Evolutionary conservation across 768 basidiomycete species (phyloP).

Genomic region (Boletus coccyginus): DNA sequence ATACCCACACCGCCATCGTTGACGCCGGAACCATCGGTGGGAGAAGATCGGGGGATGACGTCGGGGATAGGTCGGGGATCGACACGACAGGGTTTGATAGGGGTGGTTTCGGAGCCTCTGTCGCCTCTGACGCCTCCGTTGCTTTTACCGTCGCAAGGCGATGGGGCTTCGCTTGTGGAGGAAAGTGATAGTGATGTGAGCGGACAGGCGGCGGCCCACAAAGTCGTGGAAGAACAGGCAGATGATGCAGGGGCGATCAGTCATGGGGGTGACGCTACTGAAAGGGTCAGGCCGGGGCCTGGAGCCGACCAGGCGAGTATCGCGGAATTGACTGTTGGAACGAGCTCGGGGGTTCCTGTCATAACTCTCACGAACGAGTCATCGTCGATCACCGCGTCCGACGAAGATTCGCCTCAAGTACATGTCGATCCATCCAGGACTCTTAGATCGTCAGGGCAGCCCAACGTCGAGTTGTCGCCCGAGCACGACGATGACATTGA

Average conservation of each 20-base stretch:
- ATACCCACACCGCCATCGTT: slow-evolving; percentile 5
- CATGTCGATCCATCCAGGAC: neutral
- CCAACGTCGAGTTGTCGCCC: neutral
- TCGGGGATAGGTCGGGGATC: neutral
- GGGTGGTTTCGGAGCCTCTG: neutral
- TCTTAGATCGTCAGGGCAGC: neutral
- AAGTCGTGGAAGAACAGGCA: neutral
- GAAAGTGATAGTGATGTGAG: neutral
- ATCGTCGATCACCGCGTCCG: neutral
- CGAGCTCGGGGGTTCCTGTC: neutral
- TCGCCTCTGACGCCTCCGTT: slow-evolving; percentile 4
- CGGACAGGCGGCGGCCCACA: neutral
- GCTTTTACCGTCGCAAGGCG: neutral
- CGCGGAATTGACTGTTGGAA: too few relatives aligned
- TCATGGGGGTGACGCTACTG: neutral
- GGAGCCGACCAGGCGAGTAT: neutral
- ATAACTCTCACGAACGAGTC: neutral
- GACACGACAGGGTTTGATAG: neutral
- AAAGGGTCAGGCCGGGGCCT: neutral
- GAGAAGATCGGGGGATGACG: neutral
- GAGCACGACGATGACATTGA: neutral
- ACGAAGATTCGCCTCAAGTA: neutral
- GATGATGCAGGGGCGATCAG: neutral
- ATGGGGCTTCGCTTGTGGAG: neutral
- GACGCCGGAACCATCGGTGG: neutral